Percentiles rank a stretch among this genome's conserved stretches.
Conservation (phyloP, 495 filamentous ascomycete species). For the Penicillium verhagenii region DNA sequence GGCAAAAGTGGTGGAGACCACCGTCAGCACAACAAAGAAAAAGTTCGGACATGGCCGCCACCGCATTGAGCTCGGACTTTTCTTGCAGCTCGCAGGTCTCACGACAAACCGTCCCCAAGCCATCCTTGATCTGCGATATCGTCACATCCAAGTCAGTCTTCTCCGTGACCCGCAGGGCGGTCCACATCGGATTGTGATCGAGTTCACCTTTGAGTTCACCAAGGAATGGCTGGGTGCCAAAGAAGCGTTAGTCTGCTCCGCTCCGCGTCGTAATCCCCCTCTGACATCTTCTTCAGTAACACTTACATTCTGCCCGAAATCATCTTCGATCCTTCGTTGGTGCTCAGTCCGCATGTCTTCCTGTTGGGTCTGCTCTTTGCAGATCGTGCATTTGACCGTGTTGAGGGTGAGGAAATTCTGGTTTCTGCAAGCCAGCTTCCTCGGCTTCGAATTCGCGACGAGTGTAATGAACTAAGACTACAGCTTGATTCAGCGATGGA, state of each 20-base stretch:
- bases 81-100: conserved; percentile 27
- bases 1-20: conserved; percentile 23
- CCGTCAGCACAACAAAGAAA: conserved; percentile 27
- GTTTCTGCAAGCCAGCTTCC: conserved; percentile 26
- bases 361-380: conserved; percentile 37
- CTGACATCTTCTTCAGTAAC: conserved; percentile 24
- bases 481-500: conserved; percentile 18
- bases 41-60: conserved; percentile 27
- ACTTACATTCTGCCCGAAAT: conserved; percentile 38
- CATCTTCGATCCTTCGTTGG: conserved; percentile 34
- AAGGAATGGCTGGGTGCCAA: conserved; percentile 32
- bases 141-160: conserved; percentile 29
- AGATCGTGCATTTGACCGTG: conserved; percentile 28
- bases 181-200: conserved; percentile 28
- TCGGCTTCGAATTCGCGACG: conserved; percentile 24
- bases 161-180: conserved; percentile 30
- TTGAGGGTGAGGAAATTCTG: conserved; percentile 29
- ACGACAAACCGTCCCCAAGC: conserved; percentile 26
- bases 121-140: conserved; percentile 28
- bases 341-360: conserved; percentile 35
- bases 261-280: background rate
- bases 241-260: conserved; percentile 20
- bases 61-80: conserved; percentile 25
- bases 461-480: conserved; percentile 30
- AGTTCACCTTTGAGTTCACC: conserved; percentile 37